Base-by-base conservation (phyloP, 2,329 filamentous ascomycete species). In the Biscogniauxia marginata region DNA sequence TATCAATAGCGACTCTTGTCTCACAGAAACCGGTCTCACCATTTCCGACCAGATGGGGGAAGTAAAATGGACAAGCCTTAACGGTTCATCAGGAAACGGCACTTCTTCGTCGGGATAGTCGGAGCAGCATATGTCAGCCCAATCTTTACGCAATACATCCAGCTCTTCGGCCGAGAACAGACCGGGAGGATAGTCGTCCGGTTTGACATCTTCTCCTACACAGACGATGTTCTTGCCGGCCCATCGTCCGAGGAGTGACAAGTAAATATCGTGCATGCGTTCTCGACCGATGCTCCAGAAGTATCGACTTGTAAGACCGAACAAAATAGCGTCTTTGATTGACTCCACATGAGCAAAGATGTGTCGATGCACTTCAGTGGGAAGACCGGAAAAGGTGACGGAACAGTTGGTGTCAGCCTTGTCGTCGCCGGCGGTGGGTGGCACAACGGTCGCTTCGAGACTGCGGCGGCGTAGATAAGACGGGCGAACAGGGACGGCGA, bases 211-310 rank as follows among this genome's bases (percentile, higher is more conserved):
- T 8, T 65, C 54, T 46, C 66, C 66, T 3, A 67, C 60, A 22
- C 63, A 70, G 22, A 71, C 61, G 8, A 73, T 63, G 16, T 61
- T 64, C 53, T 64, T 62, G 3, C 67, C 66, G 7, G 69, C 65
- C 69, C 68, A 73, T 30, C 19, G 45, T 8, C 64, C 66, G 8
- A 70, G 46, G 13, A 58, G 59, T n/a, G 57, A 50, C 11, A 56
- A 43, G 51, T 63, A 68, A 53, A 63, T 57, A 34, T 60, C 53
- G 23, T 60, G 50, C 0, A 61, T 1, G 22, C 1, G 22, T 19
- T 49, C 1, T 8, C 21, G 57, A 21, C 46, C 49, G 19, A 63
- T 46, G 4, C 39, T 25, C 55, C 49, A 55, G 47, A 59, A 57
- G 46, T 59, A 55, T 43, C 30, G 34, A 43, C 39, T 54, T n/a